Base-by-base conservation (phyloP, 768 basidiomycete species). In the Mycena vitilis region DNA sequence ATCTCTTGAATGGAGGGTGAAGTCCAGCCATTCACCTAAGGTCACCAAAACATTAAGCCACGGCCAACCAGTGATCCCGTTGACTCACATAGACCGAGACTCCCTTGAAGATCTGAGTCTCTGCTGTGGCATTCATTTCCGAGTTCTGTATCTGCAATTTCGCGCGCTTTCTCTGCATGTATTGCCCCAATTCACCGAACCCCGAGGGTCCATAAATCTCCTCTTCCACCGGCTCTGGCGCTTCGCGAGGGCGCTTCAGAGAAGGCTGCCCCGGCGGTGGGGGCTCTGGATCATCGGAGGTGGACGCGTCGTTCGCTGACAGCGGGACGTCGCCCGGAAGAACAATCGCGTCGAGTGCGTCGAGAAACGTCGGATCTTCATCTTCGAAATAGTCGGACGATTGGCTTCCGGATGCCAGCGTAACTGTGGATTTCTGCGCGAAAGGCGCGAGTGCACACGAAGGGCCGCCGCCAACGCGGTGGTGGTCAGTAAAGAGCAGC, bases 21-120 rank as follows among this genome's bases (percentile, higher is more conserved):
- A 0, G 95, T 97, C 82, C 88, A 93, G 0, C 96, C 96, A 74
- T 98, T 98, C 57, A 96, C 90, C 95, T 96, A 25, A 13, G n/a
- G 15, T 15, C 4, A 30, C 66, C 56, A 36, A 47, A 15, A 37
- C n/a, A n/a, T 60, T 5, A 73, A 58, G 25, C 30, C 62, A 40
- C 25, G 25, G 16, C 49, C 49, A 18, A 45, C 8, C 47, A 30
- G 30, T 5, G 30, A 15, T 52, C 55, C 25, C 18, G 49, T 53
- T 20, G 20, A 16, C 91, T 73, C 78, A 98, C 96, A 77, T 98
- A 95, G 55, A 98, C 89, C 0, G 91, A 82, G 34, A 96, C 71
- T 0, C 91, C 94, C 37, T 84, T 79, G 72, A 99, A 95, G 42
- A 98, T 87, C 65, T 82, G 76, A 47, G 83, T 85, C 44, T 79